These are phyloP conservation scores for Talaromyces verruculosus DNA, from an alignment of 2,329 filamentous ascomycete species.

Conservation along the genomic window DNA sequence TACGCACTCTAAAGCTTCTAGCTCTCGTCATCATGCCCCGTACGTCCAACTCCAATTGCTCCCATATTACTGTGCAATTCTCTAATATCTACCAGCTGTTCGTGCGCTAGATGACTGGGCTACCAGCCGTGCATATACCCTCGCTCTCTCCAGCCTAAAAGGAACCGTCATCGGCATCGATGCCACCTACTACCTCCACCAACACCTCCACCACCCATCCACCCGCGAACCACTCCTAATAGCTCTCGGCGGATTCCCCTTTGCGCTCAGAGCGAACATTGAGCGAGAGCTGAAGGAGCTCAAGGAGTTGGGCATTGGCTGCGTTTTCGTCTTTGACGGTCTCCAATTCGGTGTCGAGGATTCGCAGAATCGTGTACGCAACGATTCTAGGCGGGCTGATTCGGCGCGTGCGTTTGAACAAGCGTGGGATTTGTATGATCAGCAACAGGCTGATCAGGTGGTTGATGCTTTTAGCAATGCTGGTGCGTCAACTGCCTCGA, in stretches of 20 bases:
- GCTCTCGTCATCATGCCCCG: conserved; percentile 17
- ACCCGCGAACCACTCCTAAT: conserved; percentile 84
- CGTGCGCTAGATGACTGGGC: conserved; percentile 60
- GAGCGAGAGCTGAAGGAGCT: conserved; percentile 73
- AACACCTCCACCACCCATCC: conserved; percentile 68
- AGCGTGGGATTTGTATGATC: conserved; percentile 86
- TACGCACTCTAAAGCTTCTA: conserved; percentile 4
- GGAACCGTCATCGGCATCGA: conserved; percentile 79
- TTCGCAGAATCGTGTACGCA: conserved; percentile 58
- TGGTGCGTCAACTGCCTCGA: too few relatives aligned
- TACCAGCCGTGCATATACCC: conserved; percentile 54
- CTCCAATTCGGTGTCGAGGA: conserved; percentile 76
- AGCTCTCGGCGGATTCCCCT: conserved; percentile 83
- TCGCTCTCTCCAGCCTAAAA: conserved; percentile 68
- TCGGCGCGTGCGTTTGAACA: conserved; percentile 68
- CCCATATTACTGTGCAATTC: background rate
- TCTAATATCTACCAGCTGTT: conserved; percentile 29
- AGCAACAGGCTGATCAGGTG: conserved; percentile 73
- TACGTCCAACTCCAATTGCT: conserved; percentile 9
- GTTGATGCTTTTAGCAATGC: conserved; percentile 84
- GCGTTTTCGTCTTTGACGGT: conserved; percentile 89
- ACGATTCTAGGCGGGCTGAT: conserved; percentile 62
- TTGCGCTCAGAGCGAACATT: conserved; percentile 73
- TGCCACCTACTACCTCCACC: conserved; percentile 82
- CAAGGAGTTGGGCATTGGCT: conserved; percentile 67